A percentile compares a stretch with the other conserved stretches of the same genome.
These are phyloP conservation scores for Licmophora abbreviata DNA, from an alignment of 108 stramenopile genomes.

Conservation along the genomic window DNA sequence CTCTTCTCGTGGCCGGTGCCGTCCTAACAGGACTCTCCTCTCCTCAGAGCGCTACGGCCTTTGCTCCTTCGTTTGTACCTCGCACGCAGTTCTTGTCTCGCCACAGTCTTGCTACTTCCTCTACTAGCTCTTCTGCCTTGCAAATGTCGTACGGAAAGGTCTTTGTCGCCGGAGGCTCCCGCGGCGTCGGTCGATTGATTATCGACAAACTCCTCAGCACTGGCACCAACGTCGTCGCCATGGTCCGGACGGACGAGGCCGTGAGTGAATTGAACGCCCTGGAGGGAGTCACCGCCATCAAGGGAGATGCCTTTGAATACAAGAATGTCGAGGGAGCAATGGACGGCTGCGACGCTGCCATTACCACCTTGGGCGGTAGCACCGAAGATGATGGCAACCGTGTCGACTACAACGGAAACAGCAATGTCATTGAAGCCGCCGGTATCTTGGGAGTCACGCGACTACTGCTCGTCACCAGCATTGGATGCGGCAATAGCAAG, in stretches of 20 bases:
- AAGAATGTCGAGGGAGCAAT: slow-evolving; percentile 88
- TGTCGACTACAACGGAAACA: slow-evolving; percentile 90
- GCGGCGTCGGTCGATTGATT: slow-evolving; percentile 75
- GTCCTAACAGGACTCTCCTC: not conserved
- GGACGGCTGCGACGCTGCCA: slow-evolving; percentile 94
- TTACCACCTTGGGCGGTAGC: slow-evolving; percentile 86
- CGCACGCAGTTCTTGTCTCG: not conserved
- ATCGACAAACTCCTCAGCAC: slow-evolving; percentile 60
- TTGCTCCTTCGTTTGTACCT: not conserved
- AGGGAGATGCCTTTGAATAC: slow-evolving; percentile 90
- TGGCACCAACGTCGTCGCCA: slow-evolving; percentile 76
- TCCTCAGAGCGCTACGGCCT: not conserved
- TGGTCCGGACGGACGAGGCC: slow-evolving; percentile 79
- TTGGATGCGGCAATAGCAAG: slow-evolving; percentile 85
- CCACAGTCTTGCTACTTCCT: not conserved
- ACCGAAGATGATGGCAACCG: slow-evolving; percentile 44
- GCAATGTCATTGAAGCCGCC: slow-evolving; percentile 93
- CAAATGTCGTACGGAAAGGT: slow-evolving; percentile 89
- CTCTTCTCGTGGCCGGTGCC: not conserved
- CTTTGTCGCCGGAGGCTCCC: slow-evolving; percentile 89
- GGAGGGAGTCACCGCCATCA: slow-evolving; percentile 72
- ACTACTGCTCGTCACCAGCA: slow-evolving; percentile 83
- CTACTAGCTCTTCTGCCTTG: not conserved
- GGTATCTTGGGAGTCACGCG: slow-evolving; percentile 92
- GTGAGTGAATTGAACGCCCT: slow-evolving; percentile 55